A percentile compares a stretch with the other conserved stretches of the same genome.
Evolutionary conservation across 345 rosid species (phyloP).

Genomic region (Sonneratia alba): DNA sequence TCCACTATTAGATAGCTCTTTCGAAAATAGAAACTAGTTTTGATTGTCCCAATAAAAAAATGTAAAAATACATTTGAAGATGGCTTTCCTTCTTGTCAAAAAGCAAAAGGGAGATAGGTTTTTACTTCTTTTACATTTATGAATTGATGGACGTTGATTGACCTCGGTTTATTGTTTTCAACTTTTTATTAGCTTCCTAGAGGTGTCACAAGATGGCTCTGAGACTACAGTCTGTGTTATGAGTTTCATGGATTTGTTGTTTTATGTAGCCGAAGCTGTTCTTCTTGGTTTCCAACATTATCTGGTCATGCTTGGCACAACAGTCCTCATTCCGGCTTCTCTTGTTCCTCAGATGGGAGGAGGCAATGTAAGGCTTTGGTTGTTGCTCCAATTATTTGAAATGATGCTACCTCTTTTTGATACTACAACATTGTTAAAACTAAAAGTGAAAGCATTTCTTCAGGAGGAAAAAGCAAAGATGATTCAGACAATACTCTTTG

Average conservation of each 20-base stretch:
- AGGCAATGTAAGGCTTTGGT: conserved; percentile 47
- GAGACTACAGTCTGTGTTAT: not conserved
- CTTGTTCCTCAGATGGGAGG: conserved; percentile 98
- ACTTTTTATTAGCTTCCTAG: not conserved
- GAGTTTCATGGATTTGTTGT: conserved; percentile 8
- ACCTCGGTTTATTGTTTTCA: not conserved
- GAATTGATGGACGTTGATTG: not conserved
- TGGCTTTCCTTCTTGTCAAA: not conserved
- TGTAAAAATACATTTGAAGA: not conserved
- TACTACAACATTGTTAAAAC: not conserved
- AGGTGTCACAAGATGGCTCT: too few relatives aligned
- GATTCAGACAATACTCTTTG: conserved; percentile 86
- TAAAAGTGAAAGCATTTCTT: conserved; percentile 1
- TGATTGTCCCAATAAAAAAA: not conserved
- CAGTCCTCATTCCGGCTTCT: conserved; percentile 70
- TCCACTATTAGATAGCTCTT: not conserved
- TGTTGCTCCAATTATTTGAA: not conserved
- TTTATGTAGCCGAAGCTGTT: conserved; percentile 84
- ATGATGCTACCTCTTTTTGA: not conserved
- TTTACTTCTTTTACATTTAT: not conserved
- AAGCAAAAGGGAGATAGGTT: not conserved
- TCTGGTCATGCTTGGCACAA: conserved; percentile 95
- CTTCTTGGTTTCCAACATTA: conserved; percentile 93
- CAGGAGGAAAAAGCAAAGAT: conserved; percentile 92
- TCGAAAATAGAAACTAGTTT: not conserved